Percentiles rank a stretch among this genome's conserved stretches.
phyloP scores from a whole-genome alignment of 257 asterid genomes.

The Eucommia ulmoides region DNA sequence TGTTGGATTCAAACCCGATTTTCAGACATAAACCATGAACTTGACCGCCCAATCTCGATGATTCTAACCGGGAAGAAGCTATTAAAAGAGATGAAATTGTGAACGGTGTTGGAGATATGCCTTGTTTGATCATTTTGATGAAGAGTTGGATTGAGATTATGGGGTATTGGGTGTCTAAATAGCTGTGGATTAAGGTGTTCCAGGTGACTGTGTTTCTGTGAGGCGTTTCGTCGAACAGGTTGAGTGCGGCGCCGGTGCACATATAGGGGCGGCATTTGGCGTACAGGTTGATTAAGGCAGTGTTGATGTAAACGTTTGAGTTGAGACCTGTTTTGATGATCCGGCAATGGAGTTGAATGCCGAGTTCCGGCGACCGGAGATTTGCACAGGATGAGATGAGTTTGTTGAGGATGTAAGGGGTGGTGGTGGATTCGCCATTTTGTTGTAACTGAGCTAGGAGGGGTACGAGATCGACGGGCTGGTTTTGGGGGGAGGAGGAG shows the following conservation, averaged over 20 bases:
- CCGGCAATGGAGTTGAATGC: conserved; percentile 36
- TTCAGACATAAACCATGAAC: conserved; percentile 43
- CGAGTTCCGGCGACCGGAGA: conserved; percentile 12
- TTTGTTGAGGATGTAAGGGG: conserved; percentile 28
- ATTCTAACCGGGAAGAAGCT: conserved; percentile 36
- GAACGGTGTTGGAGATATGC: conserved; percentile 22
- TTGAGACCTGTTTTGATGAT: conserved; percentile 34
- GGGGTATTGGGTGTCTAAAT: conserved; percentile 23
- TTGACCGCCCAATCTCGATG: conserved; percentile 35
- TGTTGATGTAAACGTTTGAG: conserved; percentile 33
- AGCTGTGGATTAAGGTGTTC: conserved; percentile 43
- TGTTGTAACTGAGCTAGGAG: conserved; percentile 13
- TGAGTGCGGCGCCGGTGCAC: conserved; percentile 27
- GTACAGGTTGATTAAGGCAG: conserved; percentile 39
- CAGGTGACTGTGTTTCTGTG: conserved; percentile 32
- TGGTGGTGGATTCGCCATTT: conserved; percentile 13
- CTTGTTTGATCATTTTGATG: conserved; percentile 29
- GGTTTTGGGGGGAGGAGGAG: conserved; percentile 4
- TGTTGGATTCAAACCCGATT: conserved; percentile 26
- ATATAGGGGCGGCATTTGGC: conserved; percentile 16
- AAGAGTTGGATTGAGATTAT: conserved; percentile 20
- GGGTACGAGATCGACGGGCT: neutral
- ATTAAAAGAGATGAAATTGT: conserved; percentile 34
- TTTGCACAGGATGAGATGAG: conserved; percentile 34
- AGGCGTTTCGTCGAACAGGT: conserved; percentile 48